These are phyloP conservation scores for Phytophthora aleatoria DNA, from an alignment of 352 stramenopile genomes.

Conservation along the genomic window DNA sequence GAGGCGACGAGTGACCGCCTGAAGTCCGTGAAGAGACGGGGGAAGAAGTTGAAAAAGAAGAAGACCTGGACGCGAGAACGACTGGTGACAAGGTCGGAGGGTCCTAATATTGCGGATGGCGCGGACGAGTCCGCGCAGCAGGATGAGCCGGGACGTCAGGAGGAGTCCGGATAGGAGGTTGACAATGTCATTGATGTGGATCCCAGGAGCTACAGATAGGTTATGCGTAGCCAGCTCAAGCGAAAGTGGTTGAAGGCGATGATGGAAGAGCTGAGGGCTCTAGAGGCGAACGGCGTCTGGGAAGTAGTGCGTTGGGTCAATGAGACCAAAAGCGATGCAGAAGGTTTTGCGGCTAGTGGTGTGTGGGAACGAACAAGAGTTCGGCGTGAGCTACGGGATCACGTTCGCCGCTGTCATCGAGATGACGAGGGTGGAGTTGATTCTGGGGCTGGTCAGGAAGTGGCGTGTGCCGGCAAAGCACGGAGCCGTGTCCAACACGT, in stretches of 20 bases:
- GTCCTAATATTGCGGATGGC: not conserved
- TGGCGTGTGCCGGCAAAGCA: constrained; percentile 1
- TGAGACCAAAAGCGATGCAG: not conserved
- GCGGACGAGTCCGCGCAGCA: not conserved
- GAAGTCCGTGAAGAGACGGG: not conserved
- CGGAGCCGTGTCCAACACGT: not conserved
- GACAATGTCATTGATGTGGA: not conserved
- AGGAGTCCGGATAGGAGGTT: not conserved
- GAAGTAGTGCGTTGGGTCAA: not conserved
- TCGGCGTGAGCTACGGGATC: not conserved
- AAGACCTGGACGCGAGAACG: not conserved
- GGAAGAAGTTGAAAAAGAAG: not conserved
- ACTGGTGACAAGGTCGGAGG: not conserved
- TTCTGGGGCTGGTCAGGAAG: not conserved
- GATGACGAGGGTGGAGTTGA: not conserved
- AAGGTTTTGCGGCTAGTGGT: not conserved
- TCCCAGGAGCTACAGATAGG: constrained; percentile 1
- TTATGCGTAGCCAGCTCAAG: not conserved
- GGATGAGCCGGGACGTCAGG: not conserved
- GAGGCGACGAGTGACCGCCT: not conserved
- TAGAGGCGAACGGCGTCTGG: not conserved
- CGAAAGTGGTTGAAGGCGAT: not conserved
- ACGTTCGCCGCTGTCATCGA: not conserved
- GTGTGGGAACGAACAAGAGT: not conserved
- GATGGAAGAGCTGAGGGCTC: not conserved